A percentile compares a stretch with the other conserved stretches of the same genome.
Conservation (phyloP, 1,284 basidiomycete species). For the Ustanciosporium gigantosporum region DNA sequence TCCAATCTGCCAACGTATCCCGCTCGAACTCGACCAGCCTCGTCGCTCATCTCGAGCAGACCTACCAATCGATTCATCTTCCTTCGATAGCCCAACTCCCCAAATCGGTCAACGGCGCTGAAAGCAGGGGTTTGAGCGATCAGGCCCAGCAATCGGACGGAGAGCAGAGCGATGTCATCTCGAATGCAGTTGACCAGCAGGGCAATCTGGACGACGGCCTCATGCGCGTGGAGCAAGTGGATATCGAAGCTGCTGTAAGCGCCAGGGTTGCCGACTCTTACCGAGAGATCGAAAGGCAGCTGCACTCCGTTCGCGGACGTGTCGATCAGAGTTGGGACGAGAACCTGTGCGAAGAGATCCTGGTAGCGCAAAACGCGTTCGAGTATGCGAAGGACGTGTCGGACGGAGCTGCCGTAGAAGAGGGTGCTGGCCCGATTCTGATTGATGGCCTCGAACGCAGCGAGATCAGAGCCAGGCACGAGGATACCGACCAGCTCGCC, state of each 20-base stretch:
- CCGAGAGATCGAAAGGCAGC: slow-evolving; percentile 35
- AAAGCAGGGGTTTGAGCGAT: slow-evolving; percentile 68
- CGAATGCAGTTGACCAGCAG: slow-evolving; percentile 76
- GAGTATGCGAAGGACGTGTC: slow-evolving; percentile 79
- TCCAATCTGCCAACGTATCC: slow-evolving; percentile 76
- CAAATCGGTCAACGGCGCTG: slow-evolving; percentile 67
- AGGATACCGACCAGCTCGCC: slow-evolving; percentile 75
- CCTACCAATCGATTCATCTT: slow-evolving; percentile 71
- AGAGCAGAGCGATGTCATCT: slow-evolving; percentile 76
- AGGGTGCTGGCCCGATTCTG: slow-evolving; percentile 71
- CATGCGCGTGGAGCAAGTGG: slow-evolving; percentile 68
- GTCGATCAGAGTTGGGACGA: slow-evolving; percentile 77
- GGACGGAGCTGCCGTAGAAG: slow-evolving; percentile 73
- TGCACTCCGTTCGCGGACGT: slow-evolving; percentile 22
- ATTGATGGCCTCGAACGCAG: slow-evolving; percentile 65
- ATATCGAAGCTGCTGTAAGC: slow-evolving; percentile 78
- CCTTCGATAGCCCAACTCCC: slow-evolving; percentile 55
- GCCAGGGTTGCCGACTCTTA: slow-evolving; percentile 36
- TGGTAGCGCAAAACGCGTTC: slow-evolving; percentile 82
- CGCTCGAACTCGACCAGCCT: slow-evolving; percentile 81
- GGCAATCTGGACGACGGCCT: slow-evolving; percentile 80
- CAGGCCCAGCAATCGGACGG: slow-evolving; percentile 76
- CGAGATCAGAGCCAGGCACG: slow-evolving; percentile 45
- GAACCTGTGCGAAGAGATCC: slow-evolving; percentile 83
- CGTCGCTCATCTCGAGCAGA: slow-evolving; percentile 78